Percentiles rank a stretch among this genome's conserved stretches.
phyloP scores from a whole-genome alignment of 345 rosid species.

The Salix brachista region DNA sequence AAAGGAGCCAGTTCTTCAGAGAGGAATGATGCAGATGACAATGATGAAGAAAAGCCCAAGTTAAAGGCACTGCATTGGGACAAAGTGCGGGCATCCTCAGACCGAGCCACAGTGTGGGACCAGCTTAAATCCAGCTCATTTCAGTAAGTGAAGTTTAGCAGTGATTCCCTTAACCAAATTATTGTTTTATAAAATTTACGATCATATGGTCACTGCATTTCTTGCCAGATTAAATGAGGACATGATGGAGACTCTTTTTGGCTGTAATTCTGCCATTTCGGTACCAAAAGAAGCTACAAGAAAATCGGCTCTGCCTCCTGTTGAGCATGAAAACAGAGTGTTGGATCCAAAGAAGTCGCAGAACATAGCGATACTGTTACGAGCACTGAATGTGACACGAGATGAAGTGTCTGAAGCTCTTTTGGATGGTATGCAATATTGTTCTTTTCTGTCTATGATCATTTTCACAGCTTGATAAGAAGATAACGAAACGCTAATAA shows the following conservation, averaged over 20 bases:
- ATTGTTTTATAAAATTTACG: slow-evolving; percentile 2
- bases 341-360: slow-evolving; percentile 96
- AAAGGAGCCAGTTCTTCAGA: slow-evolving; percentile 40
- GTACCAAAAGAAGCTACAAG: slow-evolving; percentile 59
- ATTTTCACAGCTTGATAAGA: neutral
- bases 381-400: slow-evolving; percentile 89
- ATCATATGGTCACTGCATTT: slow-evolving; percentile 5
- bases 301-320: slow-evolving; percentile 64
- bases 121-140: slow-evolving; percentile 92
- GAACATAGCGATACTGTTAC: slow-evolving; percentile 88
- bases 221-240: slow-evolving; percentile 77
- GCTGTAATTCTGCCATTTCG: slow-evolving; percentile 67
- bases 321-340: slow-evolving; percentile 77
- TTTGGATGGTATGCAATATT: slow-evolving; percentile 63
- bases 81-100: slow-evolving; percentile 94
- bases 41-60: slow-evolving; percentile 69
- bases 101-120: slow-evolving; percentile 99
- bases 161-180: neutral
- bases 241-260: slow-evolving; percentile 93
- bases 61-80: slow-evolving; percentile 97
- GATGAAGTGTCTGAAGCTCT: slow-evolving; percentile 98
- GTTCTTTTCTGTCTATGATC: slow-evolving; percentile 8
- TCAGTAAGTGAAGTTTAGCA: slow-evolving; percentile 54
- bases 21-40: slow-evolving; percentile 58
- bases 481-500: neutral